phyloP scores from a whole-genome alignment of 2,329 filamentous ascomycete species.

The Pseudogymnoascus sp. region DNA sequence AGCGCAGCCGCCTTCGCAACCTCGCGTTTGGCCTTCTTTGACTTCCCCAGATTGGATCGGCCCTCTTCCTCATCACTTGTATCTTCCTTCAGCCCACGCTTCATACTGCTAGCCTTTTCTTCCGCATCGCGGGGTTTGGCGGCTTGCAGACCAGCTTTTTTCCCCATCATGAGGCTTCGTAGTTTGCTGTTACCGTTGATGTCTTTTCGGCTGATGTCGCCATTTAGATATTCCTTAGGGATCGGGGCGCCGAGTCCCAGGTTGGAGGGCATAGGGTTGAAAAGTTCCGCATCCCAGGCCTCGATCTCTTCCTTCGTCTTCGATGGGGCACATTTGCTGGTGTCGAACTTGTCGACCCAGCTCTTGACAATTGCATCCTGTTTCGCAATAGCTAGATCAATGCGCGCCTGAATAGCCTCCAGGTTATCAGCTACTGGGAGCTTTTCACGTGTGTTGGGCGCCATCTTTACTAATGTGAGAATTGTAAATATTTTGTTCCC shows the following conservation, averaged over 20 bases:
- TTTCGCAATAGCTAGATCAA: conserved; percentile 26
- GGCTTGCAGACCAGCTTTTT: conserved; percentile 22
- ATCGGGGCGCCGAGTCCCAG: conserved; percentile 27
- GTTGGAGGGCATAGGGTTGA: conserved; percentile 21
- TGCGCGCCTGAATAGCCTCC: conserved; percentile 25
- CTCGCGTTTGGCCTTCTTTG: conserved; percentile 24
- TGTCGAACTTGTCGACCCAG: conserved; percentile 18
- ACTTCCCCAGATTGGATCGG: conserved; percentile 26
- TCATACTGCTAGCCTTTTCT: conserved; percentile 26
- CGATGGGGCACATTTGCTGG: conserved; percentile 11
- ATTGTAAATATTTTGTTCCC: background rate
- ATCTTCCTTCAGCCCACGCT: conserved; percentile 22
- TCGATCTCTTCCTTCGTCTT: conserved; percentile 28
- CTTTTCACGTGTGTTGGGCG: background rate
- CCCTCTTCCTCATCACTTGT: conserved; percentile 30
- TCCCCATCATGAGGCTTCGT: conserved; percentile 25
- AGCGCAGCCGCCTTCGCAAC: conserved; percentile 1
- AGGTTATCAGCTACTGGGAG: conserved; percentile 15
- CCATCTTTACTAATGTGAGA: background rate
- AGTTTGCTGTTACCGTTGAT: conserved; percentile 22
- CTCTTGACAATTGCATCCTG: conserved; percentile 26
- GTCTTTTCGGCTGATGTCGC: conserved; percentile 21
- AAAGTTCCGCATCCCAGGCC: conserved; percentile 25
- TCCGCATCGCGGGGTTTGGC: conserved; percentile 27
- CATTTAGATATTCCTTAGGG: conserved; percentile 23